Evolutionary conservation across 148 eudicot genomes (phyloP).

Genomic region (Spergularia marina): DNA sequence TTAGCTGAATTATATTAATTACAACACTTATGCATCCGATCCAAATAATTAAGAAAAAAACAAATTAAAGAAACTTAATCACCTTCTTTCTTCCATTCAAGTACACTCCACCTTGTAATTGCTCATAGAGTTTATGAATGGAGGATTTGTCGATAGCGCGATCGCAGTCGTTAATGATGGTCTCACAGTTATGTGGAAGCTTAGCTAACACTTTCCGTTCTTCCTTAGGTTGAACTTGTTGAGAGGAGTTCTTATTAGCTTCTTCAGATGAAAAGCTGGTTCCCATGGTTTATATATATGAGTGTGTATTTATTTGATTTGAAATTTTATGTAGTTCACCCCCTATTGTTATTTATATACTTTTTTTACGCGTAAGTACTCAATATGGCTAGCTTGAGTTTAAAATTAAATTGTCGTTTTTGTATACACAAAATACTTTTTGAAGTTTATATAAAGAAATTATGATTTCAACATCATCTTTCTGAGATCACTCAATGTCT

Average conservation of each 20-base stretch:
- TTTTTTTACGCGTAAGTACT: neutral
- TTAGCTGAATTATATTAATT: no score
- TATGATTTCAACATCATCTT: no score
- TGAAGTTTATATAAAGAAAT: no score
- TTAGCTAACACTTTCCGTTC: constrained; percentile 4
- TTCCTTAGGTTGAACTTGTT: constrained; percentile 9
- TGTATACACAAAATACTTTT: no score
- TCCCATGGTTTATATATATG: constrained; percentile 10
- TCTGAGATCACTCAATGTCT: no score
- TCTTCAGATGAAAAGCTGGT: constrained; percentile 7
- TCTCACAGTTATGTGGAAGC: constrained; percentile 50
- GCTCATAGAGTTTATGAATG: constrained; percentile 31
- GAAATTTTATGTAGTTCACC: neutral
- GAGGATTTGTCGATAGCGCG: constrained; percentile 42
- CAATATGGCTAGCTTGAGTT: no score
- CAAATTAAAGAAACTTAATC: neutral
- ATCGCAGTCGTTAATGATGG: constrained; percentile 45
- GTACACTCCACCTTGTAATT: constrained; percentile 45
- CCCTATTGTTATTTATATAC: neutral
- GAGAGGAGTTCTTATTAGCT: neutral
- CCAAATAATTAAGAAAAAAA: neutral
- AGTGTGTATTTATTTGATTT: neutral
- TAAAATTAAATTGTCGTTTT: neutral
- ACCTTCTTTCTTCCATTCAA: constrained; percentile 53
- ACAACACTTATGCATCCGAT: no score